A percentile compares a stretch with the other conserved stretches of the same genome.
These are phyloP conservation scores for Bauhinia variegata DNA, from an alignment of 306 rosid genomes.

Conservation along the genomic window DNA sequence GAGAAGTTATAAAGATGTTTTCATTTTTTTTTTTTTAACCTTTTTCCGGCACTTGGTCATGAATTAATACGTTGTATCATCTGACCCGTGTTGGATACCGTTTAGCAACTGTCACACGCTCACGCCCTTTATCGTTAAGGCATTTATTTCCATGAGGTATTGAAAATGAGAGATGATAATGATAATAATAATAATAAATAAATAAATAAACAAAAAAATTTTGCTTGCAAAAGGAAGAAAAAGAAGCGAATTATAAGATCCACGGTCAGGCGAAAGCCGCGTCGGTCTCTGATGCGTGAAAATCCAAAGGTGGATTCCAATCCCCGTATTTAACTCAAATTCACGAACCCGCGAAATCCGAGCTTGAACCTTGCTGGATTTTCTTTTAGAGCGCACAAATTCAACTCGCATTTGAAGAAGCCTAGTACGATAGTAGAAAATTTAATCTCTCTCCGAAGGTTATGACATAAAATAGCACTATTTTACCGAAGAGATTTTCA, in stretches of 20 bases:
- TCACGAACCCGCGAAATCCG: conserved; percentile 66
- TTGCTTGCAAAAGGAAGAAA: background rate
- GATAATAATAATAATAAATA: too few relatives aligned
- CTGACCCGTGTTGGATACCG: too few relatives aligned
- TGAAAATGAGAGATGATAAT: too few relatives aligned
- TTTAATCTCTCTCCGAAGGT: background rate
- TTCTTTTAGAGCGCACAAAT: conserved; percentile 43
- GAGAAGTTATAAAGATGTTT: too few relatives aligned
- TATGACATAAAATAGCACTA: background rate
- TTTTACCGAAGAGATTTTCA: conserved; percentile 14
- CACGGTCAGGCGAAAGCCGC: conserved; percentile 30
- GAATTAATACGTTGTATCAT: too few relatives aligned
- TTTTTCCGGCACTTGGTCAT: too few relatives aligned
- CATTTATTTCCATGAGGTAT: too few relatives aligned
- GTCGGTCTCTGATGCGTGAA: conserved; percentile 35
- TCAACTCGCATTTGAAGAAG: background rate
- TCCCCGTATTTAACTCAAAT: conserved; percentile 52
- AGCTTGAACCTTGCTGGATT: conserved; percentile 41
- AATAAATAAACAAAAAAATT: too few relatives aligned
- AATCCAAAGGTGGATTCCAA: conserved; percentile 58
- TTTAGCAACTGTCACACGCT: too few relatives aligned
- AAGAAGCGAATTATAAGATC: background rate
- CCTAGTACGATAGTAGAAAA: background rate
- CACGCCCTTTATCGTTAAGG: too few relatives aligned
- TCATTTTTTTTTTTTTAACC: too few relatives aligned